Evolutionary conservation across 371 early-diverging fungal species (phyloP).

Genomic region (Mucor saturninus): DNA sequence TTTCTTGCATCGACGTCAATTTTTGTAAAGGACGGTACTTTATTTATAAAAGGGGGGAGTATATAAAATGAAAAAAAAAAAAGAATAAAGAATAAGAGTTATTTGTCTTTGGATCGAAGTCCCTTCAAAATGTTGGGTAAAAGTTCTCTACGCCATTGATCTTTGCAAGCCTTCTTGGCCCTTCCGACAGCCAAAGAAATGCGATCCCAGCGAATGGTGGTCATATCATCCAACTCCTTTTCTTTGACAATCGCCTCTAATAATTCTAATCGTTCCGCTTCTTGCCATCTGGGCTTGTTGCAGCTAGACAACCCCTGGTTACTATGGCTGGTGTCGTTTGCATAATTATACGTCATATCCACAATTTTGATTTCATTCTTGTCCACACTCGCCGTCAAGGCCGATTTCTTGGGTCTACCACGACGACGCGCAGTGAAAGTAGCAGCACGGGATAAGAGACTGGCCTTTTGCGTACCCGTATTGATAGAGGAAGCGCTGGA

Average conservation of each 20-base stretch:
- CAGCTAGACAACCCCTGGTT: neutral
- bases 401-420: conserved; percentile 17
- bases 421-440: conserved; percentile 12
- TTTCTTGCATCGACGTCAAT: conserved; percentile 63
- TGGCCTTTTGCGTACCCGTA: neutral
- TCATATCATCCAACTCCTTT: conserved; percentile 47
- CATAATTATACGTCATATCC: neutral
- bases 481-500: neutral
- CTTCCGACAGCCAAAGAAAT: conserved; percentile 41
- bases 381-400: neutral
- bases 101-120: neutral
- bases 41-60: neutral
- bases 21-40: conserved; percentile 15
- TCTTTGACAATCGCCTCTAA: conserved; percentile 42
- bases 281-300: conserved; percentile 44
- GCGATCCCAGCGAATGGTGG: conserved; percentile 42
- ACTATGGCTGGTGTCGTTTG: neutral
- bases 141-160: conserved; percentile 53
- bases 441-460: conserved; percentile 1
- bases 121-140: conserved; percentile 24
- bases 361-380: conserved; percentile 2
- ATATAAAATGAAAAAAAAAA: neutral
- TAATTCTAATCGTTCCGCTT: conserved; percentile 32
- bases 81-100: neutral
- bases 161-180: conserved; percentile 51